phyloP scores from a whole-genome alignment of 164 flowering plant genomes.

The Macadamia tetraphylla region DNA sequence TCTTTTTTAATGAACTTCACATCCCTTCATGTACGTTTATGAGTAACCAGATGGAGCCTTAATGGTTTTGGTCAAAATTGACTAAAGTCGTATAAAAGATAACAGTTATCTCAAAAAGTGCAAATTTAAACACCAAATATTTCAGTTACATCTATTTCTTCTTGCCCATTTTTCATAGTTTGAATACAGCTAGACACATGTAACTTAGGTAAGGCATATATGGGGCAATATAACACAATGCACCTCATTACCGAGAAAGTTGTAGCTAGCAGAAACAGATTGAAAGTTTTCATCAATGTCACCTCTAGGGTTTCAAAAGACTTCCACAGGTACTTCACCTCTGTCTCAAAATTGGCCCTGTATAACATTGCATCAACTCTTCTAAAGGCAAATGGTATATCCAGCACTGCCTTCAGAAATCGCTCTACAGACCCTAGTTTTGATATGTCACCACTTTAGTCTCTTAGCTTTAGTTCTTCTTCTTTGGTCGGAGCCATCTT shows the following conservation, averaged over 20 bases:
- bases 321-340: slow-evolving; percentile 72
- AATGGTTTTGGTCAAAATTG: too few species aligned
- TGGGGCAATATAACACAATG: neutral
- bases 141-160: too few species aligned
- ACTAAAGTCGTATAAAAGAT: too few species aligned
- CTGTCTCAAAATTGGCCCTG: slow-evolving; percentile 86
- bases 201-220: too few species aligned
- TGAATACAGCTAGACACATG: too few species aligned
- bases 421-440: slow-evolving; percentile 90
- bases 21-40: too few species aligned
- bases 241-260: neutral
- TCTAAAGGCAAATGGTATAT: slow-evolving; percentile 95
- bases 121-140: too few species aligned
- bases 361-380: slow-evolving; percentile 96
- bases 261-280: neutral
- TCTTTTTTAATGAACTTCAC: too few species aligned
- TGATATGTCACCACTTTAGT: slow-evolving; percentile 65
- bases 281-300: slow-evolving; percentile 11
- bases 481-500: slow-evolving; percentile 99
- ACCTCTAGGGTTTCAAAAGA: slow-evolving; percentile 93
- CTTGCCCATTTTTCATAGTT: too few species aligned
- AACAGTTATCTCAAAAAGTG: too few species aligned
- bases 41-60: too few species aligned
- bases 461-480: slow-evolving; percentile 86
- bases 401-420: slow-evolving; percentile 76